Evolutionary conservation across 305 asterid species (phyloP).

Genomic region (Ajuga reptans): DNA sequence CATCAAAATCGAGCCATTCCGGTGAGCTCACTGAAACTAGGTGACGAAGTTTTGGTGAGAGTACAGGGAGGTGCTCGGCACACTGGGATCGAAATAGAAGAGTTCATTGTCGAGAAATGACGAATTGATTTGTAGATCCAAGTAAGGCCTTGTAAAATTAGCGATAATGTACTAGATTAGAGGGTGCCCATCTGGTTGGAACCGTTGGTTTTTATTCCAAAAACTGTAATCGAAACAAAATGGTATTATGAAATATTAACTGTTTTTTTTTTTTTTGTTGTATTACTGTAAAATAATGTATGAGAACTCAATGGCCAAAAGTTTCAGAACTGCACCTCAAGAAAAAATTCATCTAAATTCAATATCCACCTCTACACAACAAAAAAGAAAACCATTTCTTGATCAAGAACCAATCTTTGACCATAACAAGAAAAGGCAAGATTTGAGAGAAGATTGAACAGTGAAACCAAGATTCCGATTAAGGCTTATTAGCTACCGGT

Average conservation of each 20-base stretch:
- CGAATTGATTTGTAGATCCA: background rate
- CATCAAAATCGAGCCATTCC: slow-evolving; percentile 39
- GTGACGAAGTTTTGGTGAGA: slow-evolving; percentile 57
- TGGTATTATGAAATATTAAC: too few relatives aligned
- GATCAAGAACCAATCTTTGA: background rate
- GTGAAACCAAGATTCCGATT: background rate
- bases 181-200: too few relatives aligned
- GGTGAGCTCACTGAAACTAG: slow-evolving; percentile 62
- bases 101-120: slow-evolving; percentile 82
- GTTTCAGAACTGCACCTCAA: background rate
- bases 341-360: slow-evolving; percentile 10
- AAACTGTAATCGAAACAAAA: too few relatives aligned
- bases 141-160: background rate
- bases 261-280: too few relatives aligned
- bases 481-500: slow-evolving; percentile 26
- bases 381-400: slow-evolving; percentile 9
- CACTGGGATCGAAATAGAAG: slow-evolving; percentile 72
- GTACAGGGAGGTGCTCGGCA: slow-evolving; percentile 80
- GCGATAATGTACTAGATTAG: too few relatives aligned
- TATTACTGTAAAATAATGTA: too few relatives aligned
- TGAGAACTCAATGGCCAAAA: too few relatives aligned
- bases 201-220: too few relatives aligned
- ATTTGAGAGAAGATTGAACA: slow-evolving; percentile 16
- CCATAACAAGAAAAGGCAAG: background rate
- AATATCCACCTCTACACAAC: slow-evolving; percentile 12